Percentiles rank a stretch among this genome's conserved stretches.
These are phyloP conservation scores for Tremella yokohamensis DNA, from an alignment of 768 basidiomycete species.

Conservation along the genomic window DNA sequence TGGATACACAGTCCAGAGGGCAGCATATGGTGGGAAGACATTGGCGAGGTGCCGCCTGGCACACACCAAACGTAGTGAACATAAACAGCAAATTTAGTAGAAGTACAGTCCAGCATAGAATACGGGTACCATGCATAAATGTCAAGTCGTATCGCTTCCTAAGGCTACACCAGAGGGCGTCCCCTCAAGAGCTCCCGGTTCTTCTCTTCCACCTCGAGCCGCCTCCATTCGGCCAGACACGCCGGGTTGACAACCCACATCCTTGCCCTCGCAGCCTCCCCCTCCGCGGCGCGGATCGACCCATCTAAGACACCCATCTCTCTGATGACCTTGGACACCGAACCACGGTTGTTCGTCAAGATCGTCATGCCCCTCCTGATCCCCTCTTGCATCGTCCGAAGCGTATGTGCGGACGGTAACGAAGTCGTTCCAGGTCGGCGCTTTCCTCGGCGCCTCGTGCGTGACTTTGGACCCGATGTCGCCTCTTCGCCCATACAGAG, in stretches of 20 bases:
- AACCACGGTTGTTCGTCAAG: slow-evolving; percentile 78
- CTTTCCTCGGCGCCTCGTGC: neutral
- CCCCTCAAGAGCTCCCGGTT: slow-evolving; percentile 7
- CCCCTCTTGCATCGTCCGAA: slow-evolving; percentile 68
- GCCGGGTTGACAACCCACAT: slow-evolving; percentile 77
- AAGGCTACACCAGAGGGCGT: too few relatives aligned
- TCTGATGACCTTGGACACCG: slow-evolving; percentile 69
- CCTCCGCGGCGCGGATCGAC: slow-evolving; percentile 35
- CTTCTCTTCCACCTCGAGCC: slow-evolving; percentile 32
- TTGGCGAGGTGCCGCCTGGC: slow-evolving; percentile 13
- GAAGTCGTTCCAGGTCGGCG: slow-evolving; percentile 45
- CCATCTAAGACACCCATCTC: slow-evolving; percentile 56
- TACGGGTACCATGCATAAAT: too few relatives aligned
- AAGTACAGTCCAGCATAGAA: too few relatives aligned
- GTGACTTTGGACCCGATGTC: neutral
- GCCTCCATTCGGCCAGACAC: slow-evolving; percentile 64
- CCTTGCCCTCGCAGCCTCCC: slow-evolving; percentile 51
- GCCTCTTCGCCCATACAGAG: slow-evolving; percentile 45
- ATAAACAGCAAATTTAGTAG: too few relatives aligned
- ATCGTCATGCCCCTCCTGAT: slow-evolving; percentile 72
- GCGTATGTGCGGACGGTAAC: slow-evolving; percentile 66
- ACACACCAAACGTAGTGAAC: too few relatives aligned
- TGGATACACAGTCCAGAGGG: slow-evolving; percentile 19
- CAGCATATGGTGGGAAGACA: slow-evolving; percentile 22
- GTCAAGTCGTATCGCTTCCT: too few relatives aligned